Base-by-base conservation (phyloP, 495 filamentous ascomycete species). In the Aspergillus nanangensis region DNA sequence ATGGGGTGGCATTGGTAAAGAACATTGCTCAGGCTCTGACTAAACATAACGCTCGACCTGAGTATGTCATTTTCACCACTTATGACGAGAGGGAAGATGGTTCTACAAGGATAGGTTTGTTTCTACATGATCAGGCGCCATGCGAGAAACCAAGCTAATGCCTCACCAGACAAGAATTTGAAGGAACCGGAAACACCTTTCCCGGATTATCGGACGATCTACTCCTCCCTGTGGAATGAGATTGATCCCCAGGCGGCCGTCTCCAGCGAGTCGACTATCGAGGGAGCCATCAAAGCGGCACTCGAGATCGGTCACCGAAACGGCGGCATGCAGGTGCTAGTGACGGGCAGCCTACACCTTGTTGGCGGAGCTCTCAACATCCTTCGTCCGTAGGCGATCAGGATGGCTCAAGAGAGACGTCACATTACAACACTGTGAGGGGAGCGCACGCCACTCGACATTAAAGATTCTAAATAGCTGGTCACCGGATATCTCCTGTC, bases 261-360 rank as follows among this genome's bases (percentile, higher is more conserved):
- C 20, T 56, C 50, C 22, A 41, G 25, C 25, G 53, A 61, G 24
- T 42, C 50, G 29, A 65, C 47, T 5, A 56, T 71, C 38, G 61
- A 69, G 37, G 53, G 50, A 9, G 66, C 70, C 5, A 50, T 72
- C 7, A 47, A 60, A 14, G 34, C 43, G 22, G 67, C 67, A 0
- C 57, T 41, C 43, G 19, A 42, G 8, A 56, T 64, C 8, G 56
- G 61, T 29, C 44, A 41, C 15, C 21, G 55, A 34, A 18, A 49
- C 10, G 41, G 20, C 14, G 65, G 65, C 3, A 53, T 62, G 43
- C 62, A 80, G 25, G 70, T 69, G 1, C 56, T 84, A 17, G 71
- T 86, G 22, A 84, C 82, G 11, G 82, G 82, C 7, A 84, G 82
- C 51, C 62, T 83, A 19, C 75, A 83, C 55, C 61, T 84, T 15